Base-by-base conservation (phyloP, 148 eudicot species). In the Rhododendron molle region DNA sequence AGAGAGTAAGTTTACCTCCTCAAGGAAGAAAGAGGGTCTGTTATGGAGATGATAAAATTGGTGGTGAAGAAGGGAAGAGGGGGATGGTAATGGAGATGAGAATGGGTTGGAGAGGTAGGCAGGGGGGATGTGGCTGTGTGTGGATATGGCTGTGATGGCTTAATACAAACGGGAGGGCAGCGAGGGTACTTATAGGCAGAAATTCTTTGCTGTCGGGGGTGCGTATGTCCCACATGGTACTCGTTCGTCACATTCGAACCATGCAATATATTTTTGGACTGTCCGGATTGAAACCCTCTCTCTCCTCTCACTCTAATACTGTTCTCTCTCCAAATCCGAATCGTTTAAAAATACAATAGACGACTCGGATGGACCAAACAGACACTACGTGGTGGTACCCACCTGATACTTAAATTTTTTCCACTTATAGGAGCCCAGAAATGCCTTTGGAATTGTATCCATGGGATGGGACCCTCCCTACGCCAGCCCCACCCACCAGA, bases 141-240 rank as follows among this genome's bases (percentile, higher is more conserved):
- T 76, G 74, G 81, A 21, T 32, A 85, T 85, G 91, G 87, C 71
- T 74, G 2, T 18, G 46, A 90, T 83, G 87, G 85, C 85, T 87
- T 30, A 84, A 50, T 62, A 60, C 38, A 83, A 69, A 26, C 15
- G 80, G 87, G 82, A 7, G 78, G 58, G 88, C 78, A 49, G 85
- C 60, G 86, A 28, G 62, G 91, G 88, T 94, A 92, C 91, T 94
- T 94, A 92, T 92, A 94, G 93, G 90, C 44, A 40, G 44, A 40
- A 40, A 40, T 40, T 40, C 44, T 40, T 40, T 40, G 44, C 44
- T 5, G 44, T 40, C 8, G 44, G 44, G 44, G 44, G 7, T 7
- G 7, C 1, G 44, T 6, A 40, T 40, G 0, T 40, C 7, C 7
- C 1, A 40, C 0, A 0, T 6, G 44, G 44, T 40, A 40, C 0